These are phyloP conservation scores for Aspergillus luchuensis DNA, from an alignment of 2,329 filamentous ascomycete genomes.

Conservation along the genomic window DNA sequence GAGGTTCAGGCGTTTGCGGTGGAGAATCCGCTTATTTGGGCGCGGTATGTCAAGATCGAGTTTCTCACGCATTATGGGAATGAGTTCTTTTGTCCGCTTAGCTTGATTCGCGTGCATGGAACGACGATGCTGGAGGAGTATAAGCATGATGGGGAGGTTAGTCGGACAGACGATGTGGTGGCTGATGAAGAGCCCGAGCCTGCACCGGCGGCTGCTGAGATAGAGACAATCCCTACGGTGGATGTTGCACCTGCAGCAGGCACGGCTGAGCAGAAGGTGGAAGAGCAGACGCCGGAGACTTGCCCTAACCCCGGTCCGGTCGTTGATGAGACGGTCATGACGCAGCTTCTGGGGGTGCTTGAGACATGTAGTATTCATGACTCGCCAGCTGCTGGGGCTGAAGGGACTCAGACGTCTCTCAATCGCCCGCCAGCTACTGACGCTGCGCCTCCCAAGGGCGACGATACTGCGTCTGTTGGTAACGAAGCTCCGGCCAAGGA, in stretches of 20 bases:
- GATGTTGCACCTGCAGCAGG: neutral
- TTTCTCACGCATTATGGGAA: conserved; percentile 93
- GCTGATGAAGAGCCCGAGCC: conserved; percentile 54
- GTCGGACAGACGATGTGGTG: conserved; percentile 60
- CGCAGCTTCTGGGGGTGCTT: neutral
- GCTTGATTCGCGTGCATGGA: conserved; percentile 86
- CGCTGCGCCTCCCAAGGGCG: conserved; percentile 3
- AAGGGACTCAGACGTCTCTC: conserved; percentile 20
- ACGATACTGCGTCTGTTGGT: neutral
- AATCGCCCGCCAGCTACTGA: conserved; percentile 19
- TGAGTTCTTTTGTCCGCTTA: conserved; percentile 94
- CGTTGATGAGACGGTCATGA: conserved; percentile 20
- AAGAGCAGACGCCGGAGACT: conserved; percentile 8
- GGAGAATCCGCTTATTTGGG: conserved; percentile 95
- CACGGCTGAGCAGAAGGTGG: conserved; percentile 26
- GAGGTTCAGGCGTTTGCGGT: conserved; percentile 93
- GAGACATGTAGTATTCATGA: conserved; percentile 25
- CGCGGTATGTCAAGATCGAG: conserved; percentile 87
- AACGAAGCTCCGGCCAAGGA: conserved; percentile 15
- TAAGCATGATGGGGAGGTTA: conserved; percentile 76
- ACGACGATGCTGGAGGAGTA: conserved; percentile 94
- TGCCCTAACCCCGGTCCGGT: conserved; percentile 23
- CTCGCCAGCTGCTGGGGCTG: conserved; percentile 11
- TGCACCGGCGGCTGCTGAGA: conserved; percentile 20
- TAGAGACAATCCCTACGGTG: neutral